Percentiles rank a stretch among this genome's conserved stretches.
Evolutionary conservation across 768 basidiomycete genomes (phyloP).

Genomic region (Boletellus ananiceps): DNA sequence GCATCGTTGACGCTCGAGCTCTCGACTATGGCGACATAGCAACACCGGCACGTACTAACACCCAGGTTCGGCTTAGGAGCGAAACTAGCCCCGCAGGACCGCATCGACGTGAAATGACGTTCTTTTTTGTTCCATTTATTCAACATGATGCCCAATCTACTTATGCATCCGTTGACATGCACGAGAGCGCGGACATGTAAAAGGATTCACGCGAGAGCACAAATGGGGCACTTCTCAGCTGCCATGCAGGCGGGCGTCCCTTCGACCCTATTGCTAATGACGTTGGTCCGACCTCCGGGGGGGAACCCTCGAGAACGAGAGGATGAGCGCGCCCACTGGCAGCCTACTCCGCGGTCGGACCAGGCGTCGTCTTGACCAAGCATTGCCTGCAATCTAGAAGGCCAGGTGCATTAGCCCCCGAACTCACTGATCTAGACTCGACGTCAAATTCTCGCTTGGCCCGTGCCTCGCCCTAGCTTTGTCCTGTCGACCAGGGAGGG

Average conservation of each 20-base stretch:
- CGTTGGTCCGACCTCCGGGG: slow-evolving; percentile 10
- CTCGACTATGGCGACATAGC: background rate
- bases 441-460: slow-evolving; percentile 26
- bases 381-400: slow-evolving; percentile 6
- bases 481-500: slow-evolving; percentile 14
- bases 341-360: slow-evolving; percentile 5
- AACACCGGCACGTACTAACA: background rate
- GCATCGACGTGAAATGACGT: slow-evolving; percentile 16
- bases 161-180: background rate
- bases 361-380: background rate
- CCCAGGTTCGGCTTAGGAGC: slow-evolving; percentile 9
- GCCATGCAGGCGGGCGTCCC: slow-evolving; percentile 10
- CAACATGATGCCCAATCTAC: slow-evolving; percentile 1
- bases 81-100: slow-evolving; percentile 7
- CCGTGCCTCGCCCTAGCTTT: slow-evolving; percentile 24
- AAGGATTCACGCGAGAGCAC: slow-evolving; percentile 6
- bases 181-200: slow-evolving; percentile 10
- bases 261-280: slow-evolving; percentile 16
- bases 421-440: slow-evolving; percentile 23
- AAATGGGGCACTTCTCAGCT: slow-evolving; percentile 15
- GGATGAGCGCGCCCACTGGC: background rate
- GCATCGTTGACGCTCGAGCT: background rate
- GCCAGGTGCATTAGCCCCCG: slow-evolving; percentile 6
- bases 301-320: slow-evolving; percentile 15
- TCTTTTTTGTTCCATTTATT: slow-evolving; percentile 1